Conservation (phyloP, 2,329 filamentous ascomycete genomes). For the Alternaria brassicicola region DNA sequence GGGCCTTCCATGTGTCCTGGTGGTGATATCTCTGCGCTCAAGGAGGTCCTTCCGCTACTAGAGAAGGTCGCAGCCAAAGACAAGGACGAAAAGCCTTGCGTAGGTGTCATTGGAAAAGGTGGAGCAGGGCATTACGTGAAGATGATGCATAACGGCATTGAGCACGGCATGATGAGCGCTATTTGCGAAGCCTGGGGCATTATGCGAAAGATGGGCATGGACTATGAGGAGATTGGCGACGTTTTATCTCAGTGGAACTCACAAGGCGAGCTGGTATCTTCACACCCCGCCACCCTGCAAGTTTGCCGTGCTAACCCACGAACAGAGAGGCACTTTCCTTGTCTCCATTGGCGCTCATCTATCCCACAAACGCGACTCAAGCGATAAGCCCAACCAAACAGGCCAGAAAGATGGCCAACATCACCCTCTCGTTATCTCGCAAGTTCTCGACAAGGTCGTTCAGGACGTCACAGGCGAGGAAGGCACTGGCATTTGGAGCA, state of each 20-base stretch:
- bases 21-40: conserved; percentile 63
- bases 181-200: conserved; percentile 70
- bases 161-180: conserved; percentile 72
- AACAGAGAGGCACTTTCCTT: conserved; percentile 63
- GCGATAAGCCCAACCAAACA: conserved; percentile 21
- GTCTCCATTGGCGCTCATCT: conserved; percentile 68
- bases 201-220: conserved; percentile 64
- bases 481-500: conserved; percentile 70
- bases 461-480: conserved; percentile 71
- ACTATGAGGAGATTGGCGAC: conserved; percentile 65
- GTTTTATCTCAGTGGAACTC: conserved; percentile 67
- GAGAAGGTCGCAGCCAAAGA: conserved; percentile 68
- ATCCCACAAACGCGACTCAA: conserved; percentile 57
- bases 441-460: conserved; percentile 72
- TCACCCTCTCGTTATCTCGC: conserved; percentile 60
- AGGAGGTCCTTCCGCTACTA: conserved; percentile 66
- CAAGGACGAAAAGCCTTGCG: conserved; percentile 63
- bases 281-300: not conserved
- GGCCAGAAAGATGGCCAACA: conserved; percentile 2
- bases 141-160: conserved; percentile 78
- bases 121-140: conserved; percentile 75
- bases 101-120: conserved; percentile 64
- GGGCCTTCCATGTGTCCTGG: conserved; percentile 73
- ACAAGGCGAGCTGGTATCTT: conserved; percentile 60
- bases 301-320: conserved; percentile 1